Conservation (phyloP, 2,329 filamentous ascomycete genomes). For the Monosporascus cannonballus region DNA sequence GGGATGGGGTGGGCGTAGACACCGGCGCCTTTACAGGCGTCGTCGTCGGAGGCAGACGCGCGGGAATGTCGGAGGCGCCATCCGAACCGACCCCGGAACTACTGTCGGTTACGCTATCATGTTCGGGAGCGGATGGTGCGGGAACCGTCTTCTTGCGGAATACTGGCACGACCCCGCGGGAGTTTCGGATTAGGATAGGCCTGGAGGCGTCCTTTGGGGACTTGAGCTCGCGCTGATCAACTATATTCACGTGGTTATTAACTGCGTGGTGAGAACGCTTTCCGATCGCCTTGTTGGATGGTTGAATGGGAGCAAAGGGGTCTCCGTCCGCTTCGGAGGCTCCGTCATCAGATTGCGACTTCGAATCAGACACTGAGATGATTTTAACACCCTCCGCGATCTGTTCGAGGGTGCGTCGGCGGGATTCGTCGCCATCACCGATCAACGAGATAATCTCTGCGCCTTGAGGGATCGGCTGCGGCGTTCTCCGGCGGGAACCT, state of each 20-base stretch:
- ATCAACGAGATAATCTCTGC: not conserved
- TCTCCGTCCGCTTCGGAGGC: not conserved
- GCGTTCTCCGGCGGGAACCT: not conserved
- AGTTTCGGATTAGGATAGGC: not conserved
- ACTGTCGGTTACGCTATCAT: not conserved
- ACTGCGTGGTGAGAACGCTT: slow-evolving; percentile 6
- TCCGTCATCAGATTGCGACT: slow-evolving; percentile 1
- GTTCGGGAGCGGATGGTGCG: not conserved
- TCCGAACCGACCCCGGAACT: slow-evolving; percentile 4
- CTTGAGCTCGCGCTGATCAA: not conserved
- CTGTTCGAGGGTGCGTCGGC: not conserved
- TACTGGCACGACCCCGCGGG: slow-evolving; percentile 1
- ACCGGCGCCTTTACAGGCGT: not conserved
- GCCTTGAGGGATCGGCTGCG: not conserved
- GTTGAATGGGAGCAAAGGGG: not conserved
- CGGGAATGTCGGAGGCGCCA: slow-evolving; percentile 3
- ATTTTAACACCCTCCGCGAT: not conserved
- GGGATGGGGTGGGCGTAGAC: not conserved
- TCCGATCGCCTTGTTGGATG: slow-evolving; percentile 1
- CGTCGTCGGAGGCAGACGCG: not conserved
- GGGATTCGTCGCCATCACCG: not conserved
- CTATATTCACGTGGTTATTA: slow-evolving; percentile 5
- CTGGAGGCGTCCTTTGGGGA: not conserved
- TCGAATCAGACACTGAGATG: not conserved
- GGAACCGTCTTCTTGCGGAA: not conserved